Evolutionary conservation across 2,329 filamentous ascomycete genomes (phyloP), one percentile per base, ranked within the genome.

Genomic region (Sporothrix variecibatus): DNA sequence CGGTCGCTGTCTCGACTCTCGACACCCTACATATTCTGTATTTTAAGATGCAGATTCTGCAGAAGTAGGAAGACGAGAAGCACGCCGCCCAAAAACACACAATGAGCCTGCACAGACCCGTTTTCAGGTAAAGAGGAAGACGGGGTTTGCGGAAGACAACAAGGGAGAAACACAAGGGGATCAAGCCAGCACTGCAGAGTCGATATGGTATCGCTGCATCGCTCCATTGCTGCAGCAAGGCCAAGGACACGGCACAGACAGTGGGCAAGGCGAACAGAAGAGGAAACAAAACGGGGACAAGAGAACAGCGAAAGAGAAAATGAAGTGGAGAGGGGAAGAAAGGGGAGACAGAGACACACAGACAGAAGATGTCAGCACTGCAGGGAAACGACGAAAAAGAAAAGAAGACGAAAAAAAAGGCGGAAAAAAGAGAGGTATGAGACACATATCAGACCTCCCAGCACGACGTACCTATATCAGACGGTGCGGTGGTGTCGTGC

Each of bases 381-480:
- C 34, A 51, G 43, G 58, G 40, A 65, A 38, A 31, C 49, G 28
- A 58, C 3, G 40, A 26, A 43, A 23, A 62, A 28, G 53, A 12
- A 56, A 31, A 40, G 43, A 31, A 40, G 26, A n/a, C 5, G n/a
- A 46, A 58, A 43, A 51, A 73, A 62, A 60, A 17, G 31, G 17
- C 60, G 20, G n/a, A n/a, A n/a, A n/a, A 56, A 1, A 43, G 20
- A 34, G 15, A 43, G 20, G 38, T 15, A 65, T 46, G n/a, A 49
- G n/a, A 11, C 23, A 58, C 43, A 38, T 28, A 46, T 9, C 62
- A 46, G 20, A 5, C 38, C 28, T 20, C 62, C 65, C 28, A 23
- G 26, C 26, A 6, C 65, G 26, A 68, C 23, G 70, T 72, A 72
- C 70, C 70, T 72, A 64, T 72, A 64, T 62, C 20, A 53, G 26